phyloP scores from a whole-genome alignment of 2,329 filamentous ascomycete species.

The Elsinoe australis region DNA sequence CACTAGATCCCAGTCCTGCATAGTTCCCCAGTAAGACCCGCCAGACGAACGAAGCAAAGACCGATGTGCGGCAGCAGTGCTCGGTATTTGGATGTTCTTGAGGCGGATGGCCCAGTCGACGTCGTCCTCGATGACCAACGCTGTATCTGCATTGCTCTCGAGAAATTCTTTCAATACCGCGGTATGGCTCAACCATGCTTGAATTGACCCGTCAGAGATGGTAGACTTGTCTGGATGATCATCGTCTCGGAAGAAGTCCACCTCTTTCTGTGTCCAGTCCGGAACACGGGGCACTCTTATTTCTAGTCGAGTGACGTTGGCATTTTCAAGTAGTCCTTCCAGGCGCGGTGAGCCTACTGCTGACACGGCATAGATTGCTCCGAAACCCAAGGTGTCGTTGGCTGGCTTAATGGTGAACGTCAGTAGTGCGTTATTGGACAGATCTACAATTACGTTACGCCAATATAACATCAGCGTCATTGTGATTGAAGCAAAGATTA shows the following conservation, averaged over 20 bases:
- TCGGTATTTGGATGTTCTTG: conserved; percentile 33
- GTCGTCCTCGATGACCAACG: conserved; percentile 39
- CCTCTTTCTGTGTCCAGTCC: conserved; percentile 30
- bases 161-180: conserved; percentile 32
- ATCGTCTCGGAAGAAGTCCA: conserved; percentile 24
- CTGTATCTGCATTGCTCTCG: conserved; percentile 35
- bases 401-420: conserved; percentile 11
- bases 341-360: conserved; percentile 29
- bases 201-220: conserved; percentile 30
- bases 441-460: not conserved
- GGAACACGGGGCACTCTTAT: conserved; percentile 32
- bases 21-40: conserved; percentile 32
- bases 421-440: not conserved
- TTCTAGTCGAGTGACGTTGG: conserved; percentile 32
- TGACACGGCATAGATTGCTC: conserved; percentile 34
- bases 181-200: conserved; percentile 37
- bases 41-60: conserved; percentile 21
- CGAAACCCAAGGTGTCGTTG: conserved; percentile 29
- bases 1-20: conserved; percentile 34
- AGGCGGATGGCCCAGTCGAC: conserved; percentile 41
- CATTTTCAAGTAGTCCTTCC: conserved; percentile 31
- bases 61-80: conserved; percentile 23
- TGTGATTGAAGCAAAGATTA: too few relatives aligned
- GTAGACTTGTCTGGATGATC: conserved; percentile 25
- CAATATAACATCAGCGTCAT: not conserved